These are phyloP conservation scores for Sambucus nigra DNA, from an alignment of 129 eudicot species.

Conservation along the genomic window DNA sequence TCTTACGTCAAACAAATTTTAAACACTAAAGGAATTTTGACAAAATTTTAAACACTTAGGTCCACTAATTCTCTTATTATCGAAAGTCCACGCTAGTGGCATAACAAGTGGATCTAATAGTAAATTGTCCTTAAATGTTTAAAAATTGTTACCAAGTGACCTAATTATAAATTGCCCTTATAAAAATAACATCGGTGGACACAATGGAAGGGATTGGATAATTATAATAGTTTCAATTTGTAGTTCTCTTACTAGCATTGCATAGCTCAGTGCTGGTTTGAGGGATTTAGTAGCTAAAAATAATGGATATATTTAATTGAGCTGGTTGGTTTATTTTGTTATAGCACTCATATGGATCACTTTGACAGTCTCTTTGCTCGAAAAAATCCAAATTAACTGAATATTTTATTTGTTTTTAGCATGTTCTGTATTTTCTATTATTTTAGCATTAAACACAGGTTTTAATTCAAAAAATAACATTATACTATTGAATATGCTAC, in stretches of 20 bases:
- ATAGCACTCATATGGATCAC: constrained; percentile 40
- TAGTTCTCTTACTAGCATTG: constrained; percentile 28
- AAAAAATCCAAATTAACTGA: constrained; percentile 26
- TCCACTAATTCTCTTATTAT: too few relatives aligned
- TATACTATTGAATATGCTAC: constrained; percentile 20
- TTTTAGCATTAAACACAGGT: constrained; percentile 25
- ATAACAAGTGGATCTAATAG: too few relatives aligned
- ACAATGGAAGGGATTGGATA: constrained; percentile 27
- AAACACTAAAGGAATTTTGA: too few relatives aligned
- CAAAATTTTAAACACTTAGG: too few relatives aligned
- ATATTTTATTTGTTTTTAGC: constrained; percentile 31
- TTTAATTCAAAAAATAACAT: constrained; percentile 16
- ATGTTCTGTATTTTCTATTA: constrained; percentile 31
- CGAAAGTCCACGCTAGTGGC: too few relatives aligned
- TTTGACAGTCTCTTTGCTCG: constrained; percentile 29
- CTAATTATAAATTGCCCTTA: too few relatives aligned
- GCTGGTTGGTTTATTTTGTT: constrained; percentile 18
- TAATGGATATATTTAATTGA: constrained; percentile 7
- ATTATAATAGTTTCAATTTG: constrained; percentile 20
- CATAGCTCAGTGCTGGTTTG: constrained; percentile 20
- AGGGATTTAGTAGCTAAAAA: constrained; percentile 16
- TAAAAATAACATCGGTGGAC: constrained; percentile 9
- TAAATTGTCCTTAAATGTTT: too few relatives aligned
- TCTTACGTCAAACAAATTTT: too few relatives aligned
- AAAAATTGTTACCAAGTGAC: too few relatives aligned